These are phyloP conservation scores for Moniliella sp. DNA, from an alignment of 1,284 basidiomycete species.

Conservation along the genomic window DNA sequence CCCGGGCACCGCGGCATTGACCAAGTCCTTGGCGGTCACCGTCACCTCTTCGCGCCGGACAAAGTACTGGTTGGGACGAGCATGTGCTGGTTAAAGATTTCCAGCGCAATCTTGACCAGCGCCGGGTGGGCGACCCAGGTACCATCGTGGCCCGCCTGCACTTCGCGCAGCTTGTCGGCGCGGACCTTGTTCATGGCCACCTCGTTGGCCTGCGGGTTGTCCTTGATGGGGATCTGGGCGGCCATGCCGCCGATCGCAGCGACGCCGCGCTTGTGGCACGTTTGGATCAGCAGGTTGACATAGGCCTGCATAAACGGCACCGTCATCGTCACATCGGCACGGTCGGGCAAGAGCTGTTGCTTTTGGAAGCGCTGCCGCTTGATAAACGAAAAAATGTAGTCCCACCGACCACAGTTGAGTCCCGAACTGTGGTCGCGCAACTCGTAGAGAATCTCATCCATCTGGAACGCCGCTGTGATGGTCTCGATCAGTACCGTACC, in stretches of 20 bases:
- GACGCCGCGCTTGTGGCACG: slow-evolving; percentile 88
- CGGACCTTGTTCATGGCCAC: slow-evolving; percentile 87
- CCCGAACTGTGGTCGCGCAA: slow-evolving; percentile 76
- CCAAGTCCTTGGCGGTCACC: slow-evolving; percentile 63
- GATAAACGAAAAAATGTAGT: slow-evolving; percentile 65
- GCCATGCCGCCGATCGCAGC: slow-evolving; percentile 88
- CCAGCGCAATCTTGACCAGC: slow-evolving; percentile 68
- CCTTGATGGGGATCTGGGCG: slow-evolving; percentile 95
- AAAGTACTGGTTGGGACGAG: slow-evolving; percentile 55
- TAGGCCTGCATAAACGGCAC: slow-evolving; percentile 95
- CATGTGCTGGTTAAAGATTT: slow-evolving; percentile 49
- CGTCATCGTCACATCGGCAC: slow-evolving; percentile 96
- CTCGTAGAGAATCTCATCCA: slow-evolving; percentile 98
- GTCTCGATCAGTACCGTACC: slow-evolving; percentile 93
- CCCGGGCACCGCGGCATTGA: slow-evolving; percentile 59
- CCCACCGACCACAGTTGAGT: slow-evolving; percentile 95
- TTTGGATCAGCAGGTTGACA: slow-evolving; percentile 85
- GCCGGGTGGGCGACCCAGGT: slow-evolving; percentile 93
- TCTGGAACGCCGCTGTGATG: slow-evolving; percentile 88
- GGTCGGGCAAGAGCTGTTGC: slow-evolving; percentile 51
- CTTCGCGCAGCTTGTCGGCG: slow-evolving; percentile 91
- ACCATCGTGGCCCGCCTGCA: slow-evolving; percentile 80
- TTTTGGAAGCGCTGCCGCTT: slow-evolving; percentile 38
- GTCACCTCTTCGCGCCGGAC: slow-evolving; percentile 70
- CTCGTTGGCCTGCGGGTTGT: slow-evolving; percentile 75